phyloP scores from a whole-genome alignment of 352 stramenopile genomes.

The Pythium coloratum region DNA sequence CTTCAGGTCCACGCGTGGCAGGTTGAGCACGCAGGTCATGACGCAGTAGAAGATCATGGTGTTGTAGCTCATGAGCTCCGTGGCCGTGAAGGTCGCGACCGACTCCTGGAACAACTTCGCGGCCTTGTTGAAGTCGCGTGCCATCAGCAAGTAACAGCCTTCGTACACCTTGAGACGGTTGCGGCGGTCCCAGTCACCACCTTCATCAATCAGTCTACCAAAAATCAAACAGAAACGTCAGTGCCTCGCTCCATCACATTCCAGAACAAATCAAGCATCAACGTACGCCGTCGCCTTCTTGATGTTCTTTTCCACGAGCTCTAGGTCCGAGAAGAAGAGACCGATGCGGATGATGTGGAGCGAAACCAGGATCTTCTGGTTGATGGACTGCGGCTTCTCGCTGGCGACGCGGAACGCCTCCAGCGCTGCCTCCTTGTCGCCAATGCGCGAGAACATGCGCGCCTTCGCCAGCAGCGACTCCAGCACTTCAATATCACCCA shows the following conservation, averaged over 20 bases:
- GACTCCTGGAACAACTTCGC: slow-evolving; percentile 94
- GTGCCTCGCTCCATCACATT: neutral
- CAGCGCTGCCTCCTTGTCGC: slow-evolving; percentile 90
- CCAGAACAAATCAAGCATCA: neutral
- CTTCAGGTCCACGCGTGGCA: slow-evolving; percentile 95
- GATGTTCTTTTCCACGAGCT: slow-evolving; percentile 84
- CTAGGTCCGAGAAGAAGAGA: slow-evolving; percentile 86
- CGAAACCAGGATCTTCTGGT: slow-evolving; percentile 97
- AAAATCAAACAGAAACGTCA: slow-evolving; percentile 6
- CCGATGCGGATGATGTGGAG: slow-evolving; percentile 93
- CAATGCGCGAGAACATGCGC: slow-evolving; percentile 93
- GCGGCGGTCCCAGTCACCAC: slow-evolving; percentile 98
- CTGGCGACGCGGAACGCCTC: slow-evolving; percentile 90
- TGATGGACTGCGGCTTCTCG: slow-evolving; percentile 94
- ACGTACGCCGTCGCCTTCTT: slow-evolving; percentile 83
- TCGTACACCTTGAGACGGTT: slow-evolving; percentile 99
- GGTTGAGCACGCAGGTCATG: slow-evolving; percentile 93
- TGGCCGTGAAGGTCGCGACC: slow-evolving; percentile 98
- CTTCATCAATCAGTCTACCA: slow-evolving; percentile 89
- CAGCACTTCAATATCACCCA: slow-evolving; percentile 98
- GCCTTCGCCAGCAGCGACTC: slow-evolving; percentile 93
- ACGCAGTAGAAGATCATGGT: slow-evolving; percentile 98
- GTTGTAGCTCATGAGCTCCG: slow-evolving; percentile 97
- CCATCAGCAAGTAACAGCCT: slow-evolving; percentile 92
- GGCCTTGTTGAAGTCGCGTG: slow-evolving; percentile 93